These are phyloP conservation scores for Hypomontagnella monticulosa DNA, from an alignment of 495 filamentous ascomycete species.

Conservation along the genomic window DNA sequence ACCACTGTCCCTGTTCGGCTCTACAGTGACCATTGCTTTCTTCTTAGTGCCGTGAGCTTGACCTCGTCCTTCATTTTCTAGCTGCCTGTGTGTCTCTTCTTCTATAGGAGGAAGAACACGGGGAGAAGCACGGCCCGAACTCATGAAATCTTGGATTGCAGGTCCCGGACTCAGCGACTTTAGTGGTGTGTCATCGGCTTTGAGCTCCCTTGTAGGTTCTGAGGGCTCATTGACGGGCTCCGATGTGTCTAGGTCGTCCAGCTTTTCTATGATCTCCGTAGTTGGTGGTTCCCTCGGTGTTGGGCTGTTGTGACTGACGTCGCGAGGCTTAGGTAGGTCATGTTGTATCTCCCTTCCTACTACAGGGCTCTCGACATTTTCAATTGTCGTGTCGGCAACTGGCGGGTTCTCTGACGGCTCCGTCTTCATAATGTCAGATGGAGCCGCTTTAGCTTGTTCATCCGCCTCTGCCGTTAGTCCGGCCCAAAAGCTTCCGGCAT, in stretches of 20 bases:
- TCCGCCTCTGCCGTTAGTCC: conserved; percentile 17
- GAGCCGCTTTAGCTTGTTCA: neutral
- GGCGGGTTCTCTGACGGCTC: neutral
- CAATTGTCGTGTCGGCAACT: conserved; percentile 1
- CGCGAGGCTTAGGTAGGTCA: conserved; percentile 27
- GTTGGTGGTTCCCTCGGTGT: conserved; percentile 19
- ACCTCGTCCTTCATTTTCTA: conserved; percentile 44
- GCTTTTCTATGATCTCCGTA: conserved; percentile 34
- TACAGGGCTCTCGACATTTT: conserved; percentile 35
- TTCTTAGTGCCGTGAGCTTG: neutral
- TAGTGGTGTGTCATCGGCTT: conserved; percentile 10
- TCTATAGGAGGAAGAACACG: conserved; percentile 53
- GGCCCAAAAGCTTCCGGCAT: conserved; percentile 35
- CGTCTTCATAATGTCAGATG: conserved; percentile 14
- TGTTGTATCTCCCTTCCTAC: conserved; percentile 29
- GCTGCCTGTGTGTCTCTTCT: conserved; percentile 52
- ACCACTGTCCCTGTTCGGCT: conserved; percentile 60
- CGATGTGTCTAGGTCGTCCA: conserved; percentile 41
- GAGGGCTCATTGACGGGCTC: conserved; percentile 26
- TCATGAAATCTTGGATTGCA: conserved; percentile 30
- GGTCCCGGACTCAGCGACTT: conserved; percentile 31
- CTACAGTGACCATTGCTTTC: conserved; percentile 31
- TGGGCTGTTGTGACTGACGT: conserved; percentile 1
- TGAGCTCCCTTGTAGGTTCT: conserved; percentile 15
- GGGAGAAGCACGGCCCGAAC: conserved; percentile 50